phyloP scores from a whole-genome alignment of 106 monocot species.

The Dioscorea alata region DNA sequence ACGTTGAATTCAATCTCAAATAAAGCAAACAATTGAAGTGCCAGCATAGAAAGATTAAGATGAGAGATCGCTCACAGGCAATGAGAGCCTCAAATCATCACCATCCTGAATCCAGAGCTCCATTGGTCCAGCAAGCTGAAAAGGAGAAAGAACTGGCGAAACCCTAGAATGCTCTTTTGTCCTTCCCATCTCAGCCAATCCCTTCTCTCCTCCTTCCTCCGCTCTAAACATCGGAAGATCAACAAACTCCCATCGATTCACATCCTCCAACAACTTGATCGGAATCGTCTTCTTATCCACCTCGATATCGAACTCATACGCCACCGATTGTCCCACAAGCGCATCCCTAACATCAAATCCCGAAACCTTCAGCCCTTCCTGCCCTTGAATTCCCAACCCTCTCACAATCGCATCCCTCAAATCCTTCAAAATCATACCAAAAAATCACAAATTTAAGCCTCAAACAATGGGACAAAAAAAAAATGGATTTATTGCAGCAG shows the following conservation, averaged over 20 bases:
- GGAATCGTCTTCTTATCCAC: constrained; percentile 70
- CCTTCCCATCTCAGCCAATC: constrained; percentile 28
- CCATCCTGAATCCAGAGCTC: constrained; percentile 98
- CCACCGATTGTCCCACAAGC: constrained; percentile 68
- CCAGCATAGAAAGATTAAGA: background rate
- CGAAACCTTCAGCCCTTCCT: constrained; percentile 50
- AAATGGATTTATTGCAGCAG: too few species aligned
- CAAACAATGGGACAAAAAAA: too few species aligned
- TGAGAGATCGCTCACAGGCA: constrained; percentile 54
- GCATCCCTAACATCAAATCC: constrained; percentile 83
- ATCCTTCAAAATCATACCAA: constrained; percentile 38
- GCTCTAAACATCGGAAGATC: constrained; percentile 46
- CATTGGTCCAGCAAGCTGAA: constrained; percentile 88
- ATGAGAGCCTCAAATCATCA: constrained; percentile 81
- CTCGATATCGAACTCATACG: constrained; percentile 84
- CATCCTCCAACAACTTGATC: constrained; percentile 75
- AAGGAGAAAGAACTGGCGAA: constrained; percentile 57
- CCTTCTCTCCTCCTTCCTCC: constrained; percentile 31
- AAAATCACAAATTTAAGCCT: too few species aligned
- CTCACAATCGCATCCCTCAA: constrained; percentile 71
- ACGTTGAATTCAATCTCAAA: background rate
- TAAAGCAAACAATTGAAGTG: background rate
- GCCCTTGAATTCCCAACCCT: constrained; percentile 52
- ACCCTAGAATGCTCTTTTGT: constrained; percentile 12
- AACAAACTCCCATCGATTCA: constrained; percentile 61